Conservation (phyloP, 768 basidiomycete species). For the Agaricus subrufescens region DNA sequence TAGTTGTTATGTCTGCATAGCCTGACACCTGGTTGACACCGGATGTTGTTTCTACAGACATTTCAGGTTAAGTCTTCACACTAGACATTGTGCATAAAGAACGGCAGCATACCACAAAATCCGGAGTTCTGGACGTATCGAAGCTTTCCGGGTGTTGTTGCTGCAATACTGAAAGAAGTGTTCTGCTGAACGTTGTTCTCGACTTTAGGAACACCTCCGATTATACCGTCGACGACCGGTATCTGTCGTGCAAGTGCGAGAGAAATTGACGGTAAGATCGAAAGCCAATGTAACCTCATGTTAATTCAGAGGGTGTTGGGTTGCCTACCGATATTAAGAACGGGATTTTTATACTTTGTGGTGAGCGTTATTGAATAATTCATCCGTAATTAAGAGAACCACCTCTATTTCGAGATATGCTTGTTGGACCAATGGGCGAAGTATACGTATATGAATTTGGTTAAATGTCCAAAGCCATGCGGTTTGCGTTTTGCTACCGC, state of each 20-base stretch:
- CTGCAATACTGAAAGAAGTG: slow-evolving; percentile 11
- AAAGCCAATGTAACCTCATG: background rate
- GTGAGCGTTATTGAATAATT: too few species aligned
- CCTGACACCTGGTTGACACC: slow-evolving; percentile 60
- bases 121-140: slow-evolving; percentile 58
- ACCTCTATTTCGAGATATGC: too few species aligned
- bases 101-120: slow-evolving; percentile 40
- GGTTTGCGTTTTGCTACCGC: too few species aligned
- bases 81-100: background rate
- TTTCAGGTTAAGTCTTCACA: background rate
- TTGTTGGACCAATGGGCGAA: too few species aligned
- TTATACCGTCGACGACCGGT: slow-evolving; percentile 43
- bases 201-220: slow-evolving; percentile 38
- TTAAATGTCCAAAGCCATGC: too few species aligned
- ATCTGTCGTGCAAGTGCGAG: slow-evolving; percentile 32
- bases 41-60: slow-evolving; percentile 48
- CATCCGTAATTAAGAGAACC: too few species aligned
- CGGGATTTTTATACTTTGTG: too few species aligned
- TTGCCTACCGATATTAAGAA: too few species aligned
- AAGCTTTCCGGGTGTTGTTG: slow-evolving; percentile 42
- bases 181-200: slow-evolving; percentile 12
- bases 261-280: background rate
- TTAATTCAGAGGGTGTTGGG: too few species aligned
- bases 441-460: too few species aligned
- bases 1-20: slow-evolving; percentile 54